A percentile compares a stretch with the other conserved stretches of the same genome.
Conservation (phyloP, 2,329 filamentous ascomycete species). For the Fragosphaeria purpurea region DNA sequence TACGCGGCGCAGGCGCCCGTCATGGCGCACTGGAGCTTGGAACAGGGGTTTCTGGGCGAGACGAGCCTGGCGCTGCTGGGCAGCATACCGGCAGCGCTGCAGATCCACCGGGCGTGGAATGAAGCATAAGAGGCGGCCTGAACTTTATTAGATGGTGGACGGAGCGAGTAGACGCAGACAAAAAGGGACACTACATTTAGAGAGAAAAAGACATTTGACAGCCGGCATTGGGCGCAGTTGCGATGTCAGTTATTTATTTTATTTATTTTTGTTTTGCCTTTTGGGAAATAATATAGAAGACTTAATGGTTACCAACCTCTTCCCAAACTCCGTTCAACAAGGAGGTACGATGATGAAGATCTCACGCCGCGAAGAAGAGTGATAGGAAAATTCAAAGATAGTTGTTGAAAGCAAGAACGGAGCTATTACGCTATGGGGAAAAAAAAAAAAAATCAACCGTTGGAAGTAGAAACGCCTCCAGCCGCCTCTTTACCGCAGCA, state of each 20-base stretch:
- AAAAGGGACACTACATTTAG: no score
- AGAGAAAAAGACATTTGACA: no score
- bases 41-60: constrained; percentile 45
- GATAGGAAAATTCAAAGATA: neutral
- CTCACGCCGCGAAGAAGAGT: neutral
- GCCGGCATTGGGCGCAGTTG: no score
- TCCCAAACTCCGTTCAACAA: no score
- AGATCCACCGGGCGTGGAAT: constrained; percentile 36
- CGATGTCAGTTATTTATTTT: no score
- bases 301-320: neutral
- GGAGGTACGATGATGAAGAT: neutral
- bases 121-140: constrained; percentile 19
- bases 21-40: constrained; percentile 73
- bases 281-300: neutral
- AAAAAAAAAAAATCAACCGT: neutral
- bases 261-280: no score
- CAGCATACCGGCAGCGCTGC: constrained; percentile 32
- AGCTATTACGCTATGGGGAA: neutral
- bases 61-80: constrained; percentile 31
- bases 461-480: no score
- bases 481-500: no score
- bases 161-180: no score
- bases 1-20: constrained; percentile 72
- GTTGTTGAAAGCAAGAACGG: neutral
- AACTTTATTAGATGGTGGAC: no score